Percentiles rank a stretch among this genome's conserved stretches.
These are phyloP conservation scores for Mycena amicta DNA, from an alignment of 768 basidiomycete genomes.

Conservation along the genomic window DNA sequence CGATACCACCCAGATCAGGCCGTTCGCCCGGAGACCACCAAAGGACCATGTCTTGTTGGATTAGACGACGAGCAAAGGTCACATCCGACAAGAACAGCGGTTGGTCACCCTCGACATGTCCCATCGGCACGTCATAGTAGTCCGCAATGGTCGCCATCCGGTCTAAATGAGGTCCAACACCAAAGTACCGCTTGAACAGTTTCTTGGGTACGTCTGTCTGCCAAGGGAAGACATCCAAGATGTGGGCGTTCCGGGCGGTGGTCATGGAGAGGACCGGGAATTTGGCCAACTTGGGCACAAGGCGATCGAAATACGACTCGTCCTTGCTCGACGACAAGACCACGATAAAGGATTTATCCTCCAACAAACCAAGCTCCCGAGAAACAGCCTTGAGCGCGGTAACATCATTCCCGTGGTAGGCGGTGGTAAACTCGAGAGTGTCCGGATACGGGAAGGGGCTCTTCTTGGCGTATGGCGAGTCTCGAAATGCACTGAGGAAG, in stretches of 20 bases:
- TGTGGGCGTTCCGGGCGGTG: conserved; percentile 73
- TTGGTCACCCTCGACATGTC: conserved; percentile 90
- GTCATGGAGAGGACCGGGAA: conserved; percentile 90
- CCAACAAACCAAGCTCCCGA: conserved; percentile 77
- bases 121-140: conserved; percentile 91
- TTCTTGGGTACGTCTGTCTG: conserved; percentile 79
- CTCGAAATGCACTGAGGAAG: conserved; percentile 51
- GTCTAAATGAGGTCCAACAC: conserved; percentile 78
- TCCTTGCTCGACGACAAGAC: conserved; percentile 88
- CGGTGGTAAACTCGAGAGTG: conserved; percentile 59
- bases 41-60: conserved; percentile 86
- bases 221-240: conserved; percentile 87
- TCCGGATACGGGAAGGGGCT: conserved; percentile 66
- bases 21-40: conserved; percentile 95
- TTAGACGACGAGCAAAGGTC: conserved; percentile 83
- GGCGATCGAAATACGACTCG: conserved; percentile 76
- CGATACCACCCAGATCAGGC: conserved; percentile 92
- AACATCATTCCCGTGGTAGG: conserved; percentile 77
- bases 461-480: conserved; percentile 40
- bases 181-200: conserved; percentile 83
- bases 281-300: conserved; percentile 68
- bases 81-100: conserved; percentile 88
- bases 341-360: conserved; percentile 72
- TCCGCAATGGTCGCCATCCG: conserved; percentile 77
- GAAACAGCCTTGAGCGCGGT: conserved; percentile 87